phyloP scores from a whole-genome alignment of 805 yeast species.

The Cyberlindnera veronae region DNA sequence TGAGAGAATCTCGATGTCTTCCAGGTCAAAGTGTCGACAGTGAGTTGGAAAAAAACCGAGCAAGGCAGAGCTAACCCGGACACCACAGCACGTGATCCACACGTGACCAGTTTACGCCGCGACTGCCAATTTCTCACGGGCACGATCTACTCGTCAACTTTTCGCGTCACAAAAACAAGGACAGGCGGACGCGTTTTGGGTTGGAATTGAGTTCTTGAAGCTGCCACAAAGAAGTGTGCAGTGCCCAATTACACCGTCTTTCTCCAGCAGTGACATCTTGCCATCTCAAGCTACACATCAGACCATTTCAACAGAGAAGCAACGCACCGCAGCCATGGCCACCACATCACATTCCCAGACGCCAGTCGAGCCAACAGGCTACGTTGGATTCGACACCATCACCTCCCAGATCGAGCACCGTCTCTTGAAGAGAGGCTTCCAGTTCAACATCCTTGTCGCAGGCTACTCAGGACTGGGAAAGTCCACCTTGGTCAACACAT shows the following conservation, averaged over 20 bases:
- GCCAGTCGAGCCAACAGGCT: constrained; percentile 54
- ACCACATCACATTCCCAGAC: constrained; percentile 7
- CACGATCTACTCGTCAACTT: background rate
- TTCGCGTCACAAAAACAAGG: constrained; percentile 8
- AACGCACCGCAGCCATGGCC: background rate
- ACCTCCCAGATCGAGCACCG: constrained; percentile 94
- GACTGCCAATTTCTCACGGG: constrained; percentile 3
- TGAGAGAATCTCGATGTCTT: too few relatives aligned
- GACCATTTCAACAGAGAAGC: constrained; percentile 14
- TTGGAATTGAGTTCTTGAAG: constrained; percentile 16
- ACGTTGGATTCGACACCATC: constrained; percentile 96
- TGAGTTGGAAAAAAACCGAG: too few relatives aligned
- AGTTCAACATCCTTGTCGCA: constrained; percentile 90
- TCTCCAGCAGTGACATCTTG: background rate
- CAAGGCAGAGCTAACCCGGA: too few relatives aligned
- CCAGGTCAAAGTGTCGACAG: too few relatives aligned
- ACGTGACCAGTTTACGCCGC: background rate
- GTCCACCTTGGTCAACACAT: constrained; percentile 85
- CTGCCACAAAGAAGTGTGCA: constrained; percentile 3
- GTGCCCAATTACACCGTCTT: too few relatives aligned
- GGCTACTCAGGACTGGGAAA: constrained; percentile 95
- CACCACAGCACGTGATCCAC: too few relatives aligned
- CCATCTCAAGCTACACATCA: background rate
- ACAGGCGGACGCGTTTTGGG: constrained; percentile 18
- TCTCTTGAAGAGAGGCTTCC: constrained; percentile 87